A percentile compares a stretch with the other conserved stretches of the same genome.
phyloP scores from a whole-genome alignment of 2,329 filamentous ascomycete genomes.

The Cyphellophora attinorum region DNA sequence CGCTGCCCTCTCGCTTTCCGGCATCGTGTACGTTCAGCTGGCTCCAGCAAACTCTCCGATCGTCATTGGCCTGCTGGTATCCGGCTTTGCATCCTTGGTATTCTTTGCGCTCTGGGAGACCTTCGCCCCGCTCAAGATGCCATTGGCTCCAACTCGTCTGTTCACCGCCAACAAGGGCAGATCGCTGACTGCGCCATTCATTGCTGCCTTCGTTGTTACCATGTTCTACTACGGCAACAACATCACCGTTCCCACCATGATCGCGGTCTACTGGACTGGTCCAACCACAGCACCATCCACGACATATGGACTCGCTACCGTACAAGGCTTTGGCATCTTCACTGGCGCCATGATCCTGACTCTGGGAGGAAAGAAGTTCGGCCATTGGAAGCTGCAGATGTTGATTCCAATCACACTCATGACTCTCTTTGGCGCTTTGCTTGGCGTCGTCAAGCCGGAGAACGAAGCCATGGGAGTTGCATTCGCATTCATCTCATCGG shows the following conservation, averaged over 20 bases:
- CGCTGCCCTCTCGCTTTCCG: conserved; percentile 28
- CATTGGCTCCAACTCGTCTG: conserved; percentile 35
- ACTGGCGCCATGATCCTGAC: conserved; percentile 34
- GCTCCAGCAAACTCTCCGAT: conserved; percentile 26
- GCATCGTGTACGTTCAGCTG: conserved; percentile 30
- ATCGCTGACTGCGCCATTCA: conserved; percentile 38
- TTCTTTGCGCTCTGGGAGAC: conserved; percentile 32
- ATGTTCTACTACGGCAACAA: conserved; percentile 44
- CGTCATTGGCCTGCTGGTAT: conserved; percentile 28
- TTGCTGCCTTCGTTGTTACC: conserved; percentile 37
- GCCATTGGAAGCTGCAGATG: conserved; percentile 39
- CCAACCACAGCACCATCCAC: conserved; percentile 26
- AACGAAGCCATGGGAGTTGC: conserved; percentile 38
- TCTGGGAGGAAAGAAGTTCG: conserved; percentile 31
- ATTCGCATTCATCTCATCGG: conserved; percentile 36
- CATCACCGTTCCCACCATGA: conserved; percentile 40
- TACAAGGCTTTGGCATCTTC: conserved; percentile 36
- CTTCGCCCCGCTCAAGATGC: conserved; percentile 27
- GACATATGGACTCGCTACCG: conserved; percentile 29
- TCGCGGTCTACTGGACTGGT: conserved; percentile 33
- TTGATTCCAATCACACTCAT: conserved; percentile 35
- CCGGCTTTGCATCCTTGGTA: conserved; percentile 26
- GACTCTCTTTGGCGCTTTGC: conserved; percentile 37
- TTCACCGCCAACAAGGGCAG: conserved; percentile 36
- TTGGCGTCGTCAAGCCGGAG: conserved; percentile 33